phyloP scores from a whole-genome alignment of 129 eudicot genomes.

The Saussurea involucrata region DNA sequence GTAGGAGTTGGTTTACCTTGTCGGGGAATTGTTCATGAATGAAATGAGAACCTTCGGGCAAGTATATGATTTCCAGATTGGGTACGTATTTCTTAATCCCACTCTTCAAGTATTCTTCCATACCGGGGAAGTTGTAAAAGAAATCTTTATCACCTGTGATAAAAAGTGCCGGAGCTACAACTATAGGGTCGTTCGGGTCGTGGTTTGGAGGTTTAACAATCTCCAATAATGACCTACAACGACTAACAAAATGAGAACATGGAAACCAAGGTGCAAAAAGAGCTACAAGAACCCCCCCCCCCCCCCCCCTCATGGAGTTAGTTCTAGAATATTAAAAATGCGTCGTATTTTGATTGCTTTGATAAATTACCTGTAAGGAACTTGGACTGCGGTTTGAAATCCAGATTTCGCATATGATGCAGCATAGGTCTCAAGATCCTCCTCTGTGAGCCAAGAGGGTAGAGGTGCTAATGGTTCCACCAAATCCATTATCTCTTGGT shows the following conservation, averaged over 20 bases:
- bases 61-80: constrained; percentile 16
- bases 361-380: constrained; percentile 52
- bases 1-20: constrained; percentile 18
- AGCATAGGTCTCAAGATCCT: constrained; percentile 41
- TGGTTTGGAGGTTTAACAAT: background rate
- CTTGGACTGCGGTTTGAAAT: constrained; percentile 45
- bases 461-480: constrained; percentile 43
- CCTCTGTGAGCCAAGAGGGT: constrained; percentile 51
- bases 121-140: constrained; percentile 19
- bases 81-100: constrained; percentile 22
- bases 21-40: constrained; percentile 25
- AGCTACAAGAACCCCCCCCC: background rate
- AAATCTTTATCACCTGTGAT: constrained; percentile 22
- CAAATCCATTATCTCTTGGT: constrained; percentile 54
- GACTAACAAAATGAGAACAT: background rate
- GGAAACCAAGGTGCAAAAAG: background rate
- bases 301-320: too few species aligned
- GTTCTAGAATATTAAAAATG: background rate
- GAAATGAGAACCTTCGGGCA: constrained; percentile 24
- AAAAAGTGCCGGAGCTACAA: constrained; percentile 19
- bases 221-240: background rate
- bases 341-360: too few species aligned
- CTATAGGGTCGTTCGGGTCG: background rate
- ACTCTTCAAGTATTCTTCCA: constrained; percentile 19
- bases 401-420: constrained; percentile 46